Evolutionary conservation across 768 basidiomycete genomes (phyloP), one percentile per base, ranked within the genome.

Genomic region (Leccinum longicurvipes): DNA sequence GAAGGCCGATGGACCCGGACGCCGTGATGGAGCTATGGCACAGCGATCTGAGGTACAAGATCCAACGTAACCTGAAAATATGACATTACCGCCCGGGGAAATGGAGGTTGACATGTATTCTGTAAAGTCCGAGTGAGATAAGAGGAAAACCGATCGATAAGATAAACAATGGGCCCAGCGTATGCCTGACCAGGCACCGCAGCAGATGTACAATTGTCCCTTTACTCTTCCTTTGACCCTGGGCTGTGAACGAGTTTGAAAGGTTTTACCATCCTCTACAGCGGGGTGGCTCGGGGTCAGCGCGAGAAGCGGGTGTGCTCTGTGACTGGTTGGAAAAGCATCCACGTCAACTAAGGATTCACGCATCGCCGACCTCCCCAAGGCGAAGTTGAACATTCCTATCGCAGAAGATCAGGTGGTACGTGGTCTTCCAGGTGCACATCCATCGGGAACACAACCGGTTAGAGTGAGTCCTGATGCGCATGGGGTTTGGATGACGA

Each of bases 281-380:
- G 87, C 52, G 89, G 81, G 3, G 84, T 84, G 39, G 85, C 83
- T 10, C 90, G 92, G 65, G 89, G 34, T 34, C 34, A 36, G 17
- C 8, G 34, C 34, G 15, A 17, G 34, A 34, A 17, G 34, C 85
- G 91, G 47, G 89, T 92, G 11, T 86, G 93, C 67, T 91, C 92
- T 19, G 85, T 79, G 2, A 94, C 91, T 1, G 89, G 91, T 12
- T 88, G 85, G 83, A 92, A 93, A 79, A 84, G 82, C 56, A 73
- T 93, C 58, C 92, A 85, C 64, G 85, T 93, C 65, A 92, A 93
- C 67, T 84, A 87, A 32, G 86, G 90, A 15, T 93, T 93, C 73
- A 91, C 89, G 3, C 82, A 87, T 93, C 64, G 72, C 89, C 55
- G 89, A 85, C 47, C 77, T 92, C 11, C 88, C 90, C 23, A 92